These are phyloP conservation scores for Cucumis cinereus DNA, from an alignment of 306 rosid species.

Conservation along the genomic window DNA sequence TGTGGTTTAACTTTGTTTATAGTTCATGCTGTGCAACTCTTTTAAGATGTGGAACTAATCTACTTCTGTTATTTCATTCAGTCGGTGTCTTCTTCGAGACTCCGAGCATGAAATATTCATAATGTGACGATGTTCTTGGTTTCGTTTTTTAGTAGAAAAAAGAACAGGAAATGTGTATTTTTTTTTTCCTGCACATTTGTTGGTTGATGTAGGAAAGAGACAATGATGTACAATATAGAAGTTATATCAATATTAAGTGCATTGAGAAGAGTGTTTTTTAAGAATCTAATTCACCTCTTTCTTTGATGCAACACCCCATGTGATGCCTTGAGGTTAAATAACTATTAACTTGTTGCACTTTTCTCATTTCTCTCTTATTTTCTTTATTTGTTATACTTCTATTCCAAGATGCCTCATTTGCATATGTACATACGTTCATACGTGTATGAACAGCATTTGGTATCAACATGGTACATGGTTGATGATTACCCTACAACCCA, in stretches of 20 bases:
- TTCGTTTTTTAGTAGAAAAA: not conserved
- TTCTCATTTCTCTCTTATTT: not conserved
- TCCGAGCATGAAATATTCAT: not conserved
- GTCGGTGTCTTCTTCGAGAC: not conserved
- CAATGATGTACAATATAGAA: not conserved
- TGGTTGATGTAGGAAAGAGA: not conserved
- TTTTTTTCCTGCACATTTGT: not conserved
- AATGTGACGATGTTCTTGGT: not conserved
- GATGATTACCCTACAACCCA: not conserved
- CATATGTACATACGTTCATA: not conserved
- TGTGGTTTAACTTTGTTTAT: not conserved
- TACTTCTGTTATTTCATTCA: not conserved
- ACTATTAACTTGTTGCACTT: not conserved
- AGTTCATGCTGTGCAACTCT: not conserved
- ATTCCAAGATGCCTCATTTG: not conserved
- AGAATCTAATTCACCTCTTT: constrained; percentile 7
- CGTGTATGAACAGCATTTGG: not conserved
- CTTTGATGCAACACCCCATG: constrained; percentile 9
- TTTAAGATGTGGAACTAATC: not conserved
- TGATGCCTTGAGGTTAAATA: constrained; percentile 3
- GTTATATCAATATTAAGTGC: not conserved
- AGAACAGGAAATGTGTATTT: not conserved
- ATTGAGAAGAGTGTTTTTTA: not conserved
- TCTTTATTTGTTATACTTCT: not conserved
- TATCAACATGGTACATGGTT: not conserved